These are phyloP conservation scores for Lactarius hatsudake DNA, from an alignment of 768 basidiomycete genomes.

Conservation along the genomic window DNA sequence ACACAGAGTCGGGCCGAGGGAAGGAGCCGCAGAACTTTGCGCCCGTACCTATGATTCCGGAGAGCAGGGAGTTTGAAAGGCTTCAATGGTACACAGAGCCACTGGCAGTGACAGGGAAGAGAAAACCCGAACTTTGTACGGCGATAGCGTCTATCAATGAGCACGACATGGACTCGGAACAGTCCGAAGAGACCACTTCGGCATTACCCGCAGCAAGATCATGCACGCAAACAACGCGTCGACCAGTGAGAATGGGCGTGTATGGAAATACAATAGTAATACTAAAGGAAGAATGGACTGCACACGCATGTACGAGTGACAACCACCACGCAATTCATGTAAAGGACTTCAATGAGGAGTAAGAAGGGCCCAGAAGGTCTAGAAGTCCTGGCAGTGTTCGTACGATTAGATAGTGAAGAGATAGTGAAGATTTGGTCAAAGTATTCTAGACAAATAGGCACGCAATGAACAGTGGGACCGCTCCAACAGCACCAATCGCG, in stretches of 20 bases:
- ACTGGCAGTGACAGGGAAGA: too few relatives aligned
- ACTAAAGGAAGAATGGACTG: neutral
- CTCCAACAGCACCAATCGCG: conserved; percentile 9
- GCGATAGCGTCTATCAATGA: too few relatives aligned
- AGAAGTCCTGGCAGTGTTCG: neutral
- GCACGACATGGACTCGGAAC: too few relatives aligned
- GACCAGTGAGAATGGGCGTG: neutral
- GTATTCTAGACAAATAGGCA: conserved; percentile 17
- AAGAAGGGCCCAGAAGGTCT: neutral
- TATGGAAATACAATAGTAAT: conserved; percentile 7
- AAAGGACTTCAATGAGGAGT: neutral
- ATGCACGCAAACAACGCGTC: neutral
- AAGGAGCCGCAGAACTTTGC: neutral
- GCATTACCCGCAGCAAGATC: neutral
- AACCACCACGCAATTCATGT: conserved; percentile 3
- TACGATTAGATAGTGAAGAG: neutral
- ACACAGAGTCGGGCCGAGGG: neutral
- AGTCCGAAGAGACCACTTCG: neutral
- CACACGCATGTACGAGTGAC: neutral
- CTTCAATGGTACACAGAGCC: too few relatives aligned
- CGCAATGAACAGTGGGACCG: conserved; percentile 18
- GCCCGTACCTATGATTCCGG: neutral
- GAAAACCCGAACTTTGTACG: too few relatives aligned
- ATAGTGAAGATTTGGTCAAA: neutral
- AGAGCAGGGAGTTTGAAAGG: neutral